Evolutionary conservation across 768 basidiomycete species (phyloP), one percentile per base, ranked within the genome.

Genomic region (Tricholoma matsutake): DNA sequence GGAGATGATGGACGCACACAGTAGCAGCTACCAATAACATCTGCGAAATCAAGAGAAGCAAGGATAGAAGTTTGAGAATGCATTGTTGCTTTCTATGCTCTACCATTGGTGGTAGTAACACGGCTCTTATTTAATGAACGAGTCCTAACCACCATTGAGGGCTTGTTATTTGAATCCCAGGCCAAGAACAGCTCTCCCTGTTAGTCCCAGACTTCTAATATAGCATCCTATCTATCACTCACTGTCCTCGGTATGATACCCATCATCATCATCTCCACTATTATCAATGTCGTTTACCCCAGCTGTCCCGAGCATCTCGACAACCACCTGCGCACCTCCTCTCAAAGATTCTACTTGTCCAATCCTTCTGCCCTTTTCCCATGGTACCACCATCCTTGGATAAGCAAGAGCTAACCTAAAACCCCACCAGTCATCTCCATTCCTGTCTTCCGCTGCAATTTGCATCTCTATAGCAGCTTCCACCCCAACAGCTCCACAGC

Each of bases 341-440:
- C 76, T 80, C 54, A 91, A 71, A 14, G 72, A 78, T 13, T 80
- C 78, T 1, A 87, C 69, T 1, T 80, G 79, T 6, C 69, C 74
- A 6, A 91, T 74, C 43, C 66, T 75, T 20, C 67, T 61, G 25
- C 70, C 72, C 0, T 71, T 37, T 45, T 64, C 59, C 81, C 87
- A 91, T 11, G 77, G 77, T 57, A 91, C 81, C 71, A 85, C 85
- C 45, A 74, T 75, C 56, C 89, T 76, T 4, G 94, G 94, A 67
- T 91, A 95, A 9, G 90, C 81, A 2, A 82, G 80, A 2, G 76
- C 76, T 29, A 96, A 75, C 61, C 77, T 80, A 78, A 96, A 95
- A 7, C 84, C 86, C 86, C 89, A 94, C 81, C 87, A 92, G 28
- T 73, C 74, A 29, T 52, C 51, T 13, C 31, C 45, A 9, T 74